Conservation (phyloP, 1,284 basidiomycete genomes). For the Ustilago nuda region DNA sequence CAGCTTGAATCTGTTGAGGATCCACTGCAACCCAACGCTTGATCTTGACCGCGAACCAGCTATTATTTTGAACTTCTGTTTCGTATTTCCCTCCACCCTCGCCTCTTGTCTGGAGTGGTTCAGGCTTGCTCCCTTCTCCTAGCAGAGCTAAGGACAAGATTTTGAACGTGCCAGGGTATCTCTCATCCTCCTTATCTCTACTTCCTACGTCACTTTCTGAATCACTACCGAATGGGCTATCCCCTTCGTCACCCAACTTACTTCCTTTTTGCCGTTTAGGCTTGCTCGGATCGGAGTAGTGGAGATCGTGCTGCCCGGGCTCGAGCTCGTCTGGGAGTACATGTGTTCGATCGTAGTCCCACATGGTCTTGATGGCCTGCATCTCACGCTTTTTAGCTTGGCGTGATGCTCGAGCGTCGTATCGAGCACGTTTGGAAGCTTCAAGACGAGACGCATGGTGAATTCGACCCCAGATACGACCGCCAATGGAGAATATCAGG, state of each 20-base stretch:
- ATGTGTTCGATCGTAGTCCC: conserved; percentile 36
- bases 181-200: conserved; percentile 18
- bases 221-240: conserved; percentile 33
- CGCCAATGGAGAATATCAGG: conserved; percentile 52
- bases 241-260: neutral
- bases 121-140: conserved; percentile 24
- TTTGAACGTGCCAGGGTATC: conserved; percentile 37
- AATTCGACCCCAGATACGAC: conserved; percentile 56
- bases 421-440: conserved; percentile 16
- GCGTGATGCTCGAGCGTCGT: conserved; percentile 17
- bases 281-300: conserved; percentile 21
- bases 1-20: neutral
- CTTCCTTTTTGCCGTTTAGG: neutral
- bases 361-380: conserved; percentile 45
- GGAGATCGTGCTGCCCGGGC: conserved; percentile 27
- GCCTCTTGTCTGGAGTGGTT: conserved; percentile 25
- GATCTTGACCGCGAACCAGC: conserved; percentile 33
- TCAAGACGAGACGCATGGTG: conserved; percentile 47
- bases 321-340: conserved; percentile 28
- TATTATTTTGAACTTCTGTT: conserved; percentile 29
- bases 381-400: conserved; percentile 36
- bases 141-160: conserved; percentile 32
- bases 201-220: conserved; percentile 18
- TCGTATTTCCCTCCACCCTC: conserved; percentile 39
- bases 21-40: conserved; percentile 32